These are phyloP conservation scores for Phytophthora crassamura DNA, from an alignment of 352 stramenopile genomes.

Conservation along the genomic window DNA sequence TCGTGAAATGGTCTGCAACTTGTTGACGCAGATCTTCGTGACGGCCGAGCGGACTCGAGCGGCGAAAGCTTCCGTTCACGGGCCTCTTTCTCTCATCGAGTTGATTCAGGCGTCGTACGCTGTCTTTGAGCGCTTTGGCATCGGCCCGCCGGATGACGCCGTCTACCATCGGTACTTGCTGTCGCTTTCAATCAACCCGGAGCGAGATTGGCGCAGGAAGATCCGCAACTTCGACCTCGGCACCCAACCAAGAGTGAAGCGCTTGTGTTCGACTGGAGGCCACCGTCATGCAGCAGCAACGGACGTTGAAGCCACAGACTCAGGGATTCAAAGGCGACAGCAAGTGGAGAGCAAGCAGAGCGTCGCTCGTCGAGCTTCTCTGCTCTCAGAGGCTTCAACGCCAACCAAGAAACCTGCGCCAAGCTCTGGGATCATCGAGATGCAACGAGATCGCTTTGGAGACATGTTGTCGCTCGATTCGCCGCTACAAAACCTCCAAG, in stretches of 20 bases:
- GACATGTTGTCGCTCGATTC: conserved; percentile 51
- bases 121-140: conserved; percentile 59
- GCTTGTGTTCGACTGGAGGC: conserved; percentile 12
- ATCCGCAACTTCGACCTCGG: conserved; percentile 44
- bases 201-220: conserved; percentile 66
- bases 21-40: conserved; percentile 59
- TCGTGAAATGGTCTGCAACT: conserved; percentile 35
- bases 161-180: conserved; percentile 65
- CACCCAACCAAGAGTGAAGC: conserved; percentile 20
- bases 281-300: conserved; percentile 7
- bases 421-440: background rate
- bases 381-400: conserved; percentile 3
- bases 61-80: conserved; percentile 7
- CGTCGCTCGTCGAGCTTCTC: conserved; percentile 17
- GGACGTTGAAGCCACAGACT: background rate
- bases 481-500: background rate
- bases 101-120: conserved; percentile 63
- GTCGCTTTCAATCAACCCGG: conserved; percentile 59
- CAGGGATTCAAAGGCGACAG: conserved; percentile 9
- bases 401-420: background rate
- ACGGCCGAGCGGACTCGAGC: conserved; percentile 39
- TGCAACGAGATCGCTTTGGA: conserved; percentile 47
- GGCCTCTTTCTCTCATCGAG: conserved; percentile 62
- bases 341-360: conserved; percentile 7
- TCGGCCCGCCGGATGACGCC: conserved; percentile 51